Evolutionary conservation across 768 basidiomycete genomes (phyloP).

Genomic region (Trametes gibbosa): DNA sequence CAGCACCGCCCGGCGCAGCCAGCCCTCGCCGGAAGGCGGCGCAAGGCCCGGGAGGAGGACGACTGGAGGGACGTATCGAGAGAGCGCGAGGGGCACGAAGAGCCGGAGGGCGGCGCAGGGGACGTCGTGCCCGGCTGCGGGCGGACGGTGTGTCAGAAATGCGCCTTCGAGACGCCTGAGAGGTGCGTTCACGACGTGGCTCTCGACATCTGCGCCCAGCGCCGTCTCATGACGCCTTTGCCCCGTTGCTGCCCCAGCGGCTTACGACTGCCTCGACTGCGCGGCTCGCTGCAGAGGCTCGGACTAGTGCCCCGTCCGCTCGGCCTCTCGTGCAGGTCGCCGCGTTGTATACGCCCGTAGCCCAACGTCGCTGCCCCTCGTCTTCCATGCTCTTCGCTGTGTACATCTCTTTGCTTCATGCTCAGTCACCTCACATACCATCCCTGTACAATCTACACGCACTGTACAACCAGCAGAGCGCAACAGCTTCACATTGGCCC

Average conservation of each 20-base stretch:
- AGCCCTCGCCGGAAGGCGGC: conserved; percentile 24
- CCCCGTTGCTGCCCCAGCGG: background rate
- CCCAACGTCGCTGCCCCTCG: background rate
- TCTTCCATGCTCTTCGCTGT: background rate
- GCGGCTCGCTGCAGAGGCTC: background rate
- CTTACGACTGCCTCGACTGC: conserved; percentile 8
- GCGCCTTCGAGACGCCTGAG: conserved; percentile 35
- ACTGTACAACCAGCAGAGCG: too few species aligned
- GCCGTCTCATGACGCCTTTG: background rate
- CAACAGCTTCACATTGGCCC: too few species aligned
- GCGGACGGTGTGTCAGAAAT: conserved; percentile 33
- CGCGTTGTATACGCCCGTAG: background rate
- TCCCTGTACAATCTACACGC: background rate
- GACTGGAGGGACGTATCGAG: conserved; percentile 1
- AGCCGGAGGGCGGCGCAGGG: conserved; percentile 1
- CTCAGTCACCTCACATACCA: background rate
- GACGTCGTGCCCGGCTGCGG: conserved; percentile 33
- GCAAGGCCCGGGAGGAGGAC: conserved; percentile 29
- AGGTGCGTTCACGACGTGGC: conserved; percentile 29
- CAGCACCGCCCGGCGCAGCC: background rate
- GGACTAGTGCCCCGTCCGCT: background rate
- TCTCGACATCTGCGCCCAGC: background rate
- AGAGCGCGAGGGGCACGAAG: conserved; percentile 5
- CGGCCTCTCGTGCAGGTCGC: background rate
- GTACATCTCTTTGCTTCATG: background rate